Conservation (phyloP, 78 protist species). For the Creolimax fragrantissima region DNA sequence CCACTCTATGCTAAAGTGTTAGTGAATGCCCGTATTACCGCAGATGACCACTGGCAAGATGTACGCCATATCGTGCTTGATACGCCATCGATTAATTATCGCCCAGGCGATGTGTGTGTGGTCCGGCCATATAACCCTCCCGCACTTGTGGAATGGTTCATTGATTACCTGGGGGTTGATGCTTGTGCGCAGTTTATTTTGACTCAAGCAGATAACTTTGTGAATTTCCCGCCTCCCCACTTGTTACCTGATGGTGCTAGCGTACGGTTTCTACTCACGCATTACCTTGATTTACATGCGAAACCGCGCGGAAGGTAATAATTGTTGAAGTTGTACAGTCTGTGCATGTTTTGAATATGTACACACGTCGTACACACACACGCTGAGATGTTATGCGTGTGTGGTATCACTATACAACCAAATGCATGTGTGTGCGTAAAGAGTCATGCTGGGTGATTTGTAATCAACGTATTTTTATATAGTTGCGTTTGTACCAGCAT, state of each 20-base stretch:
- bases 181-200: neutral
- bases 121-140: constrained; percentile 12
- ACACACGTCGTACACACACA: too few relatives aligned
- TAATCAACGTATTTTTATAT: too few relatives aligned
- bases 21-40: neutral
- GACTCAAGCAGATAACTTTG: neutral
- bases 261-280: neutral
- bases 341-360: neutral
- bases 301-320: neutral
- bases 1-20: neutral
- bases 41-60: constrained; percentile 24
- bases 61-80: constrained; percentile 29
- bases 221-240: neutral
- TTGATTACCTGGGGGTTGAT: neutral
- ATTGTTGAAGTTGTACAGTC: too few relatives aligned
- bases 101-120: constrained; percentile 19
- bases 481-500: too few relatives aligned
- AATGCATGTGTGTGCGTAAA: too few relatives aligned
- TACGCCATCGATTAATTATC: neutral
- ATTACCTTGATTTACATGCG: neutral
- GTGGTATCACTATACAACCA: too few relatives aligned
- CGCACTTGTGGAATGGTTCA: neutral
- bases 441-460: too few relatives aligned
- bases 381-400: too few relatives aligned
- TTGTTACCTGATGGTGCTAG: neutral